Evolutionary conservation across 495 filamentous ascomycete species (phyloP).

Genomic region (Talaromyces liani): DNA sequence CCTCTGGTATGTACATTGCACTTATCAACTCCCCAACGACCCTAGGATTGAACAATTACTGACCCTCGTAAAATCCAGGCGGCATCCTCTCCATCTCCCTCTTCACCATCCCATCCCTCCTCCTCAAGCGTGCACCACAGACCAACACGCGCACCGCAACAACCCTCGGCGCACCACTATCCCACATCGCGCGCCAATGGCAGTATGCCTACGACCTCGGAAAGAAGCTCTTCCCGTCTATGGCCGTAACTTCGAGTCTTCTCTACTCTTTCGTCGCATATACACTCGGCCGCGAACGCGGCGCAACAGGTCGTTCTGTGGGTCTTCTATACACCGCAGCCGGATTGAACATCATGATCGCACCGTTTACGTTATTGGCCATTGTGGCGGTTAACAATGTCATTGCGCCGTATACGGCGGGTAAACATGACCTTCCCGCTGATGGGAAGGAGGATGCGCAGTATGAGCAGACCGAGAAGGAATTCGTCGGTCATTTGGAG

Average conservation of each 20-base stretch:
- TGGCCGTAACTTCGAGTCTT: background rate
- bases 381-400: slow-evolving; percentile 2
- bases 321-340: background rate
- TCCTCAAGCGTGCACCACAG: background rate
- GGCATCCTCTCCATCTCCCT: slow-evolving; percentile 3
- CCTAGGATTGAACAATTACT: background rate
- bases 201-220: background rate
- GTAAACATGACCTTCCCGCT: background rate
- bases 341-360: slow-evolving; percentile 2
- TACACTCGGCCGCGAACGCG: background rate
- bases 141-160: background rate
- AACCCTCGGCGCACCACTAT: background rate
- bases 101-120: background rate
- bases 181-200: slow-evolving; percentile 8
- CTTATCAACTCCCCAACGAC: background rate
- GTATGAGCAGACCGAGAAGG: background rate
- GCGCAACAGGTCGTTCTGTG: background rate
- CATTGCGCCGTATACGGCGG: background rate
- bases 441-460: background rate
- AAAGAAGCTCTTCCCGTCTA: slow-evolving; percentile 1
- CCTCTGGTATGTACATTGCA: background rate
- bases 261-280: slow-evolving; percentile 2
- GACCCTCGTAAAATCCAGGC: background rate
- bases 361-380: background rate
- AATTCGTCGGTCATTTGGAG: background rate